Base-by-base conservation (phyloP, 179 eudicot species). In the Pouteria campechiana region DNA sequence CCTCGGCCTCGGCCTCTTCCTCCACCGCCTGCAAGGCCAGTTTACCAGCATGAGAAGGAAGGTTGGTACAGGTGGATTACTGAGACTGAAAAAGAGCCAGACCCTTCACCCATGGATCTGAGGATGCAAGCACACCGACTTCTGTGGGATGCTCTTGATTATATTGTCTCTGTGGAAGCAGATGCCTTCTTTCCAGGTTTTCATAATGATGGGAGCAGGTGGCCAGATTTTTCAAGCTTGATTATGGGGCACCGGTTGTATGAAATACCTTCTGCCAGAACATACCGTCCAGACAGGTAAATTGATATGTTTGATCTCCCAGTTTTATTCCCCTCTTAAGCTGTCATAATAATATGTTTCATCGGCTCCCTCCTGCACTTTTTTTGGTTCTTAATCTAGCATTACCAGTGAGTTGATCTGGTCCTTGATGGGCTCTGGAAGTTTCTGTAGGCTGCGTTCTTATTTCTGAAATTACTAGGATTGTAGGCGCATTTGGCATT, bases 1-100 rank as follows among this genome's bases (percentile, higher is more conserved):
- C 96, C 98, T 32, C 86, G 98, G 11, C 98, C 98, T 15, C 72
- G 98, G 27, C 94, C 98, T 33, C 94, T 90, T 55, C 94, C 95
- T 34, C 98, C 98, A 17, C 96, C 98, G 54, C 98, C 98, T 5
- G 94, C 44, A 21, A 68, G 95, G 29, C 90, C 95, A 16, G 54
- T 82, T 40, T 90, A 90, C 69, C 84, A 17, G 27, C 95, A 90
- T 56, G 98, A 90, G 45, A 86, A 76, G 64, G 87, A 86, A 65
- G 98, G 96, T 15, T 90, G 98, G 98, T 86, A 90, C 59, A 94
- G 94, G 35, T 86, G 95, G 98, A 30, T 90, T 61, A 70, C 73
- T 29, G 98, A 90, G 48, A 86, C 67, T 50, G 84, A 86, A 52
- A 57, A 44, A 3, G 98, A 90, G 41, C 96, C 98, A 17, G 82